Evolutionary conservation across 2,329 filamentous ascomycete species (phyloP), one percentile per base, ranked within the genome.

Genomic region (Ophiocordyceps sinensis): DNA sequence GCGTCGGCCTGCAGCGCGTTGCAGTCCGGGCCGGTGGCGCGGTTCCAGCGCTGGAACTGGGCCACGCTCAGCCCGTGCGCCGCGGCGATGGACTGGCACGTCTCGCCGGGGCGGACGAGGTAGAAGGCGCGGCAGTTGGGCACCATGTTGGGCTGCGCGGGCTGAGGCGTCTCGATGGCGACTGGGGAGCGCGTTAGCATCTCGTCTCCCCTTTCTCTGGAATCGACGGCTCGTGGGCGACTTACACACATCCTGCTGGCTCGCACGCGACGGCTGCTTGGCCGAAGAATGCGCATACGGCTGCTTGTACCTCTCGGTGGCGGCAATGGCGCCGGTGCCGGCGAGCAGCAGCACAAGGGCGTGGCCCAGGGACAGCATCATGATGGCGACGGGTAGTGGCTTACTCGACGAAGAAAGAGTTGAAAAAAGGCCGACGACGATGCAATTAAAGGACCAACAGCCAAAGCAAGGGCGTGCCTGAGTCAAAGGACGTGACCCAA

Each of bases 41-140:
- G 54, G 44, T 63, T 58, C 57, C 58, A 58, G 38, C 44, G 35
- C 15, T 48, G 36, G 3, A 56, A 46, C 8, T 56, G 39, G 5
- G 47, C 41, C 8, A 53, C 38, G 4, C 42, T 47, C 38, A 56
- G 47, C n/a, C 40, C 37, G 31, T 51, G 47, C 10, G 37, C 37
- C 12, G 37, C 36, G 15, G 45, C 44, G 19, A 55, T 49, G 15
- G 30, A 40, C 10, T 17, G 21, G 39, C 55, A 57, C 7, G 29
- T 44, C 5, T 51, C 43, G n/a, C 44, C 47, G 8, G 36, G 12
- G 12, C 37, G 11, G 15, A 52, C 47, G n/a, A 30, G 21, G 38
- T 42, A 34, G 28, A 42, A 44, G 28, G 31, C 36, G 13, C 38
- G 39, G 34, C 43, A 44, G 35, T 37, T 40, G 31, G 28, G 12